A percentile compares a stretch with the other conserved stretches of the same genome.
These are phyloP conservation scores for Lyophyllum shimeji DNA, from an alignment of 768 basidiomycete species.

Conservation along the genomic window DNA sequence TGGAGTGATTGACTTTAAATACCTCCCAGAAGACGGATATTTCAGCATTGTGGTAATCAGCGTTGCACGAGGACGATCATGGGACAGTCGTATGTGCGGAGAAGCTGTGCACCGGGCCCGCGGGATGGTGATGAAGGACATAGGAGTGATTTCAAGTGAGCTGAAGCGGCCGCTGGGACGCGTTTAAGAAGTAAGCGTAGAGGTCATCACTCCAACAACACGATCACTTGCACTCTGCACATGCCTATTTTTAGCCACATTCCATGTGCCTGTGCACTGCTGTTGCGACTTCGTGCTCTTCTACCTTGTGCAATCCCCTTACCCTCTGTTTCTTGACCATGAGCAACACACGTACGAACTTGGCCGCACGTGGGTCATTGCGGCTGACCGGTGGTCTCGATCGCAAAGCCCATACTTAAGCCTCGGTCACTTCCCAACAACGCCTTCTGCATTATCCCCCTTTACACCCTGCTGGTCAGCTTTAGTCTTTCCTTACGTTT, in stretches of 20 bases:
- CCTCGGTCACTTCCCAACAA: not conserved
- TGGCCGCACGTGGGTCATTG: not conserved
- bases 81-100: not conserved
- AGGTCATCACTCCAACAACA: not conserved
- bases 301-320: not conserved
- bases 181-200: constrained; percentile 1
- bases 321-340: not conserved
- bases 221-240: not conserved
- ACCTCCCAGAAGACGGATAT: too few species aligned
- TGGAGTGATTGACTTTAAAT: not conserved
- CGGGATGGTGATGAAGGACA: not conserved
- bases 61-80: constrained; percentile 14
- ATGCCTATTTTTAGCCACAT: not conserved
- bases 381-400: not conserved
- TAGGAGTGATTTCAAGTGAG: not conserved
- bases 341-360: not conserved
- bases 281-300: not conserved
- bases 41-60: too few species aligned
- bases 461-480: constrained; percentile 9
- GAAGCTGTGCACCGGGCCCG: not conserved
- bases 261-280: not conserved
- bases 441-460: not conserved
- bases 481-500: not conserved
- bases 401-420: not conserved
- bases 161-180: not conserved